Conservation (phyloP, 139 green algal genomes). For the Pseudopediastrum boryanum region DNA sequence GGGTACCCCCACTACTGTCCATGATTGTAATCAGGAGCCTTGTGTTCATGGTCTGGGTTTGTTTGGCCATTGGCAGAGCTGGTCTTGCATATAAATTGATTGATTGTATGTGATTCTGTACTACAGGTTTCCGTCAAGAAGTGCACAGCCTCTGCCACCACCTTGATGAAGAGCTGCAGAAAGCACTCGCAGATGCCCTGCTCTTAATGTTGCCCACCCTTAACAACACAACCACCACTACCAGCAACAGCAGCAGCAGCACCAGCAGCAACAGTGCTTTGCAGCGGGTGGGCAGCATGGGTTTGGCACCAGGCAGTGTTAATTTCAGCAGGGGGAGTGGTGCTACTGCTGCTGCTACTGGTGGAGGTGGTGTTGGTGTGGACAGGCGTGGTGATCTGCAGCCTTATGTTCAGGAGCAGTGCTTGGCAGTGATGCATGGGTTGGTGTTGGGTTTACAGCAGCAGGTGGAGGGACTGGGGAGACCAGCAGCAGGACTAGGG, state of each 20-base stretch:
- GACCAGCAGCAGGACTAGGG: neutral
- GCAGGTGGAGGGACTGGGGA: constrained; percentile 35
- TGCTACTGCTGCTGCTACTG: neutral
- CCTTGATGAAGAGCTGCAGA: constrained; percentile 56
- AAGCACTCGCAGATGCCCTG: constrained; percentile 48
- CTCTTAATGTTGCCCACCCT: neutral
- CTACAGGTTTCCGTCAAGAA: too few relatives aligned
- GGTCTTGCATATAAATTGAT: too few relatives aligned
- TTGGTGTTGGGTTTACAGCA: constrained; percentile 35
- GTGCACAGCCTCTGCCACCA: constrained; percentile 25
- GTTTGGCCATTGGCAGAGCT: too few relatives aligned
- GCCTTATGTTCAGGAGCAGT: constrained; percentile 66
- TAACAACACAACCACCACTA: neutral
- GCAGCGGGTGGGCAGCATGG: neutral
- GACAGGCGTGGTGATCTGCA: constrained; percentile 57
- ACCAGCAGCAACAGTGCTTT: constrained; percentile 10
- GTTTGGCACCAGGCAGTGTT: neutral
- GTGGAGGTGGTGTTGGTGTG: constrained; percentile 25
- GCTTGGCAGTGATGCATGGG: constrained; percentile 19
- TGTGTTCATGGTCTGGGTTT: too few relatives aligned
- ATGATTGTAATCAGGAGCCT: too few relatives aligned
- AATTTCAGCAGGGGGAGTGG: neutral
- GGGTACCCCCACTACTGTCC: too few relatives aligned
- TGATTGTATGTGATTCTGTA: too few relatives aligned
- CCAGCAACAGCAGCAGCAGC: constrained; percentile 10